Base-by-base conservation (phyloP, 1,284 basidiomycete genomes). In the Rhodotorula sp. region DNA sequence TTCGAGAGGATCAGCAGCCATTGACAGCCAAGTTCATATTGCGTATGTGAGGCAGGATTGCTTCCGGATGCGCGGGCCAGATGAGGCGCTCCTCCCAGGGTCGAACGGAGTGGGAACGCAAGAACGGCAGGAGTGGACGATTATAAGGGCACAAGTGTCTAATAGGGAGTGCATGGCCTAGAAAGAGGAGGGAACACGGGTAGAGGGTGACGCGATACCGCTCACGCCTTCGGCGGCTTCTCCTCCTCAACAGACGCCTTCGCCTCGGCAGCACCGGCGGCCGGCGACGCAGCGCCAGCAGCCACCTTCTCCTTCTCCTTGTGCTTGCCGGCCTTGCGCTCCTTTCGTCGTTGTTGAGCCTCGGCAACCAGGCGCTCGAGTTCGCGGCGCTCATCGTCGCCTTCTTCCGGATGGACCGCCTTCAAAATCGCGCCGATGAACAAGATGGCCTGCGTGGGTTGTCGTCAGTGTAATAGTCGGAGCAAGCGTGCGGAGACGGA, bases 371-470 rank as follows among this genome's bases (percentile, higher is more conserved):
- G 66, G 44, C 72, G 62, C 63, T 97, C 94, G 48, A 97, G 86
- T 80, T 96, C 93, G 64, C 94, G 85, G 36, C 94, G 86, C 78
- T 95, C 94, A 77, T 90, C 89, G 77, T 94, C 93, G 19, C 90
- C 88, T 79, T 92, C 92, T 78, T 96, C 94, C 2, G 94, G 89
- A 54, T 85, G 79, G 0, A 90, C 86, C 4, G 84, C 82, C 81
- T 94, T 94, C 84, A 96, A 94, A 73, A 94, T 88, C 24, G 88
- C 87, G 9, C 92, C 94, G 55, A 90, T 89, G 20, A 90, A 82
- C 70, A 95, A 82, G 46, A 96, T 83, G 53, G 89, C 93, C 88
- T 91, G 57, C 6, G n/a, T 1, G 19, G 27, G 15, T 17, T 20
- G 10, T 1, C 6, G 39, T n/a, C 8, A n/a, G 7, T 44, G 24